Conservation (phyloP, 371 early-diverging fungal species). For the Haplosporangium sp. region DNA sequence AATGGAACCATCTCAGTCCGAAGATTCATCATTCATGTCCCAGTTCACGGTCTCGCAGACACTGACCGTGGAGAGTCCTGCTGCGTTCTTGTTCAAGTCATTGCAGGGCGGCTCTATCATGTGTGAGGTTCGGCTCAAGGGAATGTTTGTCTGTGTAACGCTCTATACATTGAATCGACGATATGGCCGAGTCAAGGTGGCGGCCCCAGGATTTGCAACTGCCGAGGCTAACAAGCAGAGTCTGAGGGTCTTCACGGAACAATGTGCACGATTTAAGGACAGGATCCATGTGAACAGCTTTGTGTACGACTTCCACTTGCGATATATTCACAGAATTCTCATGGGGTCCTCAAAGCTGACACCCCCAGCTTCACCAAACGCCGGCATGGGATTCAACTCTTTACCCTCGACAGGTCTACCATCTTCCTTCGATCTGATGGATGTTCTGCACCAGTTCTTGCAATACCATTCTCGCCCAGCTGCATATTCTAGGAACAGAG, state of each 20-base stretch:
- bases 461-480: slow-evolving; percentile 70
- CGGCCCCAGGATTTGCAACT: slow-evolving; percentile 60
- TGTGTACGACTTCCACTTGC: slow-evolving; percentile 83
- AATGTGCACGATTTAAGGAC: slow-evolving; percentile 76
- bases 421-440: slow-evolving; percentile 66
- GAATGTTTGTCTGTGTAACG: slow-evolving; percentile 77
- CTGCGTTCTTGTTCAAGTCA: slow-evolving; percentile 73
- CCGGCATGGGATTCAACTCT: slow-evolving; percentile 7
- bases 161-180: slow-evolving; percentile 78
- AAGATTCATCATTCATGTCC: slow-evolving; percentile 54
- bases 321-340: slow-evolving; percentile 72
- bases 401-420: slow-evolving; percentile 48
- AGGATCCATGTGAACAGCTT: slow-evolving; percentile 84
- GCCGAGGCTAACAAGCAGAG: slow-evolving; percentile 66
- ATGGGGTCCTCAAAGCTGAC: slow-evolving; percentile 51
- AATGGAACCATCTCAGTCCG: slow-evolving; percentile 42
- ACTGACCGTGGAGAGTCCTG: slow-evolving; percentile 63
- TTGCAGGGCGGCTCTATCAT: slow-evolving; percentile 77
- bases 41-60: slow-evolving; percentile 58
- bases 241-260: slow-evolving; percentile 72
- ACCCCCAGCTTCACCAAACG: slow-evolving; percentile 2
- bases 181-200: slow-evolving; percentile 64
- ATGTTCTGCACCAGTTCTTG: slow-evolving; percentile 70
- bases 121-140: slow-evolving; percentile 79
- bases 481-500: slow-evolving; percentile 72